Percentiles rank a stretch among this genome's conserved stretches.
Conservation (phyloP, 495 filamentous ascomycete genomes). For the Parachaetomium inaequale region DNA sequence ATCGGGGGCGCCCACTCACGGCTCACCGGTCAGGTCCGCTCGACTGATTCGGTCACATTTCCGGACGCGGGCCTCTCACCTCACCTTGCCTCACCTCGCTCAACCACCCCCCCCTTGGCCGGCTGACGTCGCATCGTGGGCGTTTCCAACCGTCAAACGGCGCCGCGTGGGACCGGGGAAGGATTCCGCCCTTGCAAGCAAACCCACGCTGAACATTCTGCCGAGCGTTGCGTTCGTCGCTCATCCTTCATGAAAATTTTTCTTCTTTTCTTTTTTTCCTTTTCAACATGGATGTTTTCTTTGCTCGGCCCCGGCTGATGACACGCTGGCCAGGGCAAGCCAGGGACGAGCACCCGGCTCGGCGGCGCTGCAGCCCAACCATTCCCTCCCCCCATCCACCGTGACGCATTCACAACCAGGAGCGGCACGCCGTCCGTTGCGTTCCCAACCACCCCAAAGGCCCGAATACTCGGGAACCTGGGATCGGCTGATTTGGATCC, state of each 20-base stretch:
- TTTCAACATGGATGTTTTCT: not conserved
- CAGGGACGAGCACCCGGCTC: slow-evolving; percentile 4
- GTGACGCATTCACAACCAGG: not conserved
- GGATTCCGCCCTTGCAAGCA: slow-evolving; percentile 25
- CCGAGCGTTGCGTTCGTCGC: not conserved
- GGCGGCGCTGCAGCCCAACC: not conserved
- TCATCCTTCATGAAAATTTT: slow-evolving; percentile 6
- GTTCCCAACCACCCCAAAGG: slow-evolving; percentile 10
- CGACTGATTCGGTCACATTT: not conserved
- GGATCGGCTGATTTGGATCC: slow-evolving; percentile 5
- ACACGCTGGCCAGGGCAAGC: not conserved
- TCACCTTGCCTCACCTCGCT: slow-evolving; percentile 4
- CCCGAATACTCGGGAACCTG: slow-evolving; percentile 19
- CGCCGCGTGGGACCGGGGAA: slow-evolving; percentile 23
- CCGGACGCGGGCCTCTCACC: not conserved
- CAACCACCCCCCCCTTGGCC: not conserved
- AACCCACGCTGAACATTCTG: slow-evolving; percentile 11
- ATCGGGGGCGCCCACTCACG: not conserved
- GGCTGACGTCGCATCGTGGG: slow-evolving; percentile 4
- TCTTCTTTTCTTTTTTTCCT: not conserved
- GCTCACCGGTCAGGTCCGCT: slow-evolving; percentile 8
- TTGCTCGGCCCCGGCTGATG: not conserved
- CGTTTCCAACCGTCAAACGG: slow-evolving; percentile 17
- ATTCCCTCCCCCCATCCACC: not conserved
- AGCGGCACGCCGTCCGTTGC: not conserved